These are phyloP conservation scores for Geotrichum histeridarum DNA, from an alignment of 1,139 yeast genomes.

Conservation along the genomic window DNA sequence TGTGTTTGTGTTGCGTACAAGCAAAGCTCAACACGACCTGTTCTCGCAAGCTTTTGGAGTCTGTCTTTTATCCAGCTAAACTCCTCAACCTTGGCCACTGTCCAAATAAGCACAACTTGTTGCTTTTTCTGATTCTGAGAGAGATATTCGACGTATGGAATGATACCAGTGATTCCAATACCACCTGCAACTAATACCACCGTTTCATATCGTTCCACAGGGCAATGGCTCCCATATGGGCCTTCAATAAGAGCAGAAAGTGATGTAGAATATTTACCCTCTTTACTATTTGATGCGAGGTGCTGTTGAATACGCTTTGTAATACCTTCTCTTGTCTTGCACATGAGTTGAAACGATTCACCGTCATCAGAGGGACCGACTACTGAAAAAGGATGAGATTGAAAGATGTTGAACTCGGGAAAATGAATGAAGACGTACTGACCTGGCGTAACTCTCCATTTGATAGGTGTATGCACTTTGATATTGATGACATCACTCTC, in stretches of 20 bases:
- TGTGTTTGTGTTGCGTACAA: slow-evolving; percentile 24
- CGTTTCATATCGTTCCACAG: slow-evolving; percentile 53
- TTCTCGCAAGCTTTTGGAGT: slow-evolving; percentile 24
- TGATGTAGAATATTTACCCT: slow-evolving; percentile 27
- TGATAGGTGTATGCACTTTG: slow-evolving; percentile 33
- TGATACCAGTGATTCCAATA: slow-evolving; percentile 64
- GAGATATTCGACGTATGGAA: slow-evolving; percentile 37
- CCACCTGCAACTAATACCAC: slow-evolving; percentile 62
- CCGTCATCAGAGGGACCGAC: slow-evolving; percentile 38
- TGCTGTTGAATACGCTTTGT: slow-evolving; percentile 28
- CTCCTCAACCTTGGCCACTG: slow-evolving; percentile 27
- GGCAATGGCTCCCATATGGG: slow-evolving; percentile 55
- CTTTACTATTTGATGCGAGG: not conserved
- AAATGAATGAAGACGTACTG: slow-evolving; percentile 60
- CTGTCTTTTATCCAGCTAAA: slow-evolving; percentile 30
- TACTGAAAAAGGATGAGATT: slow-evolving; percentile 66
- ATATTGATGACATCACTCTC: slow-evolving; percentile 33
- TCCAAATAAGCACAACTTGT: slow-evolving; percentile 31
- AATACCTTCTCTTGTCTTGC: slow-evolving; percentile 37
- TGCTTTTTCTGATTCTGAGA: slow-evolving; percentile 20
- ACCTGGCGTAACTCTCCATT: slow-evolving; percentile 52
- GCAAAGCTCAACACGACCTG: slow-evolving; percentile 27
- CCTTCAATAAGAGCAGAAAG: slow-evolving; percentile 53
- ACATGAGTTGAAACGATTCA: slow-evolving; percentile 38
- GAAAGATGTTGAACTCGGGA: slow-evolving; percentile 41